These are phyloP conservation scores for Carex cristatella DNA, from an alignment of 176 grass and related monocot species.

Conservation along the genomic window DNA sequence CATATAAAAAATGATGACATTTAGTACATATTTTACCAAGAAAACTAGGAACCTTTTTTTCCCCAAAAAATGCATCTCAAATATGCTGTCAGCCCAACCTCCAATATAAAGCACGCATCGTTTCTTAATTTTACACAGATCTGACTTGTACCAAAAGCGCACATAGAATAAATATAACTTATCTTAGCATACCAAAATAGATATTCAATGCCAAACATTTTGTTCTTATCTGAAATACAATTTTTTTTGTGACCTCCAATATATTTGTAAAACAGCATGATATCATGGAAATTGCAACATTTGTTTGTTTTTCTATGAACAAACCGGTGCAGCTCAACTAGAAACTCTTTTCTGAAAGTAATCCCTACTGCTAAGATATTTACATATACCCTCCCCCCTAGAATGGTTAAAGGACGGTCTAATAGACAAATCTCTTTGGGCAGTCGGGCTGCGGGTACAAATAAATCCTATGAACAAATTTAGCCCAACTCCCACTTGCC, in stretches of 20 bases:
- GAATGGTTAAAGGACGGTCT: background rate
- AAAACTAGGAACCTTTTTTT: background rate
- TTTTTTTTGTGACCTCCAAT: background rate
- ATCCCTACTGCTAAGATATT: background rate
- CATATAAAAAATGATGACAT: background rate
- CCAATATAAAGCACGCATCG: too few species aligned
- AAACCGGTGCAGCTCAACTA: background rate
- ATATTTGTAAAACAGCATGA: background rate
- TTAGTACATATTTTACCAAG: background rate
- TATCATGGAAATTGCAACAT: background rate
- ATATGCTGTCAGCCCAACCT: background rate
- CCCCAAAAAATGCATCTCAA: background rate
- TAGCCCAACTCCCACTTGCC: background rate
- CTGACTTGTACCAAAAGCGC: too few species aligned
- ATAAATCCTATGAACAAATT: background rate
- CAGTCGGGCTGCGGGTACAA: background rate
- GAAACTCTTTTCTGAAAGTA: background rate
- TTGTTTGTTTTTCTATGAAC: background rate
- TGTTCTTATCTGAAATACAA: background rate
- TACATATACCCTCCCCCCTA: background rate
- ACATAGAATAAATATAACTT: too few species aligned
- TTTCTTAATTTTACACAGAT: too few species aligned
- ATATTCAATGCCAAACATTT: background rate
- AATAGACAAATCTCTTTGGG: background rate
- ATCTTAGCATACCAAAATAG: background rate